These are phyloP conservation scores for Cadophora sp. DNA, from an alignment of 2,329 filamentous ascomycete species.

Conservation along the genomic window DNA sequence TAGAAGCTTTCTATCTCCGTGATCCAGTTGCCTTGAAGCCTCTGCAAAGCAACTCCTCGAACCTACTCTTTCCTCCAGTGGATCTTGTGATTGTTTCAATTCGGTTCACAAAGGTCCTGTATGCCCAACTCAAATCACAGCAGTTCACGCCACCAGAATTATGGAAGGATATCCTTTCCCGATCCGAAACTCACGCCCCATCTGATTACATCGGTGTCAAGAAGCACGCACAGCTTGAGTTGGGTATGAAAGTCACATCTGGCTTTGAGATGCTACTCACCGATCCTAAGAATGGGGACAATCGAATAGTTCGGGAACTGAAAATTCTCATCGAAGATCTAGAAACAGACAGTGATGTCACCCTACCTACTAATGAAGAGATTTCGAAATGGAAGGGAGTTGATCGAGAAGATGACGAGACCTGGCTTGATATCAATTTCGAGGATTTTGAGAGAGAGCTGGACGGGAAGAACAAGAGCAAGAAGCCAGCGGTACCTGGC, in stretches of 20 bases:
- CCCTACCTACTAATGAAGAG: constrained; percentile 75
- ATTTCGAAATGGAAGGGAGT: constrained; percentile 71
- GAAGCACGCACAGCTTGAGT: constrained; percentile 55
- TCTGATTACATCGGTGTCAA: constrained; percentile 39
- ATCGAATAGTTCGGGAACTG: constrained; percentile 74
- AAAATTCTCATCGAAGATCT: constrained; percentile 78
- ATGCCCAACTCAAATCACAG: constrained; percentile 89
- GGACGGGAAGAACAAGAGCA: constrained; percentile 54
- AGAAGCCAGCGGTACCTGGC: constrained; percentile 30
- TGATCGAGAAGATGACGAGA: constrained; percentile 78
- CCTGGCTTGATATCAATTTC: constrained; percentile 92
- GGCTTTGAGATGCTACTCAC: constrained; percentile 88
- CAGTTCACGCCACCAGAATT: constrained; percentile 71
- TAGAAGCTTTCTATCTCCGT: constrained; percentile 91
- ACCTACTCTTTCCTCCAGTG: constrained; percentile 71
- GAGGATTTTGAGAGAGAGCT: constrained; percentile 87
- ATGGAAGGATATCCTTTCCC: constrained; percentile 52
- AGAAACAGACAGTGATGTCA: constrained; percentile 49
- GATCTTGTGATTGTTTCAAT: constrained; percentile 83
- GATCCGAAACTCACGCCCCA: constrained; percentile 40
- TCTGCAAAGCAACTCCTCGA: constrained; percentile 61
- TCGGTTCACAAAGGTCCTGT: constrained; percentile 87
- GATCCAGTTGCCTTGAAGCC: constrained; percentile 79
- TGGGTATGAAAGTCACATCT: constrained; percentile 88
- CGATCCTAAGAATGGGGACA: constrained; percentile 72